phyloP scores from a whole-genome alignment of 371 early-diverging fungal genomes.

The Thermomucor indicae-seudaticae region DNA sequence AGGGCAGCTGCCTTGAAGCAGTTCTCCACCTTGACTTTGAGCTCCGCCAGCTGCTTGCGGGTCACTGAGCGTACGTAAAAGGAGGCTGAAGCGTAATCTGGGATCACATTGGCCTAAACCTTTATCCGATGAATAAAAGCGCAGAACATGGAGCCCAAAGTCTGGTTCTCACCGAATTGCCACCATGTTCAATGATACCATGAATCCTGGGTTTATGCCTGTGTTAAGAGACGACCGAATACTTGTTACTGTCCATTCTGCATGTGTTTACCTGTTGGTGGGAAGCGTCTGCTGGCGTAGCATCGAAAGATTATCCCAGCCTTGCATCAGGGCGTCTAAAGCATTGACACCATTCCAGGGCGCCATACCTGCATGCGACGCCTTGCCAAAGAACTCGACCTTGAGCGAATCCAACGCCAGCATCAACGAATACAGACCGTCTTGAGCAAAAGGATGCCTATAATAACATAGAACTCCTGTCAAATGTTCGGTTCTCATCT shows the following conservation, averaged over 20 bases:
- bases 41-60: slow-evolving; percentile 35
- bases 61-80: slow-evolving; percentile 57
- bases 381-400: slow-evolving; percentile 61
- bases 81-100: slow-evolving; percentile 54
- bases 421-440: slow-evolving; percentile 22
- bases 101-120: slow-evolving; percentile 49
- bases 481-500: background rate
- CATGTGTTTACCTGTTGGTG: slow-evolving; percentile 29
- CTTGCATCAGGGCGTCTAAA: slow-evolving; percentile 61
- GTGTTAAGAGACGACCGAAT: background rate
- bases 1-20: slow-evolving; percentile 65
- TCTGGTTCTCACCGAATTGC: slow-evolving; percentile 50
- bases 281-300: slow-evolving; percentile 70
- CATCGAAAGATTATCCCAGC: slow-evolving; percentile 58
- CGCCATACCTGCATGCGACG: slow-evolving; percentile 57
- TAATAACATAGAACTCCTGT: background rate
- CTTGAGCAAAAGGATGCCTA: slow-evolving; percentile 25
- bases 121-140: background rate
- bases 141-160: background rate
- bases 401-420: slow-evolving; percentile 42
- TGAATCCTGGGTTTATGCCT: slow-evolving; percentile 46
- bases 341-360: slow-evolving; percentile 74
- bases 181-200: slow-evolving; percentile 69
- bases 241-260: background rate
- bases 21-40: slow-evolving; percentile 45